phyloP scores from a whole-genome alignment of 1,284 basidiomycete genomes.

The Leccinum variabile region DNA sequence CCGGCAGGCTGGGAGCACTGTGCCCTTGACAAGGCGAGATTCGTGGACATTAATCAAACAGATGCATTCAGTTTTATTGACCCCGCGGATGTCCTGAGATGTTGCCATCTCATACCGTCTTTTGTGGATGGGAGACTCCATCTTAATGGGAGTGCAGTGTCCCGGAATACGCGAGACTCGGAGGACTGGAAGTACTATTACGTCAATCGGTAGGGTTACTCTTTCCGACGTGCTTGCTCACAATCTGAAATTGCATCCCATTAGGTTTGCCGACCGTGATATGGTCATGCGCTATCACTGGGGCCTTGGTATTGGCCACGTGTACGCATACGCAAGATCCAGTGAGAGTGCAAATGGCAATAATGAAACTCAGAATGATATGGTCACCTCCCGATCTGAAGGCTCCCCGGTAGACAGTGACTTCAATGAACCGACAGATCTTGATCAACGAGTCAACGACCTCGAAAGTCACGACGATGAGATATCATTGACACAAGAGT shows the following conservation, averaged over 20 bases:
- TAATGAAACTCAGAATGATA: neutral
- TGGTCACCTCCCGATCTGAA: neutral
- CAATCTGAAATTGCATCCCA: neutral
- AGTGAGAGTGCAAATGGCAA: neutral
- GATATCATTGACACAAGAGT: neutral
- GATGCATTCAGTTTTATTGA: neutral
- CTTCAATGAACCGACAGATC: neutral
- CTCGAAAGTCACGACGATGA: neutral
- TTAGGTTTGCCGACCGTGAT: constrained; percentile 13
- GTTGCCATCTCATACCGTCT: neutral
- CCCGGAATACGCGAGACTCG: neutral
- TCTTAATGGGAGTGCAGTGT: neutral
- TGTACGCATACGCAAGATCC: neutral
- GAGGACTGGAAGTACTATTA: neutral
- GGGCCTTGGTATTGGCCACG: neutral
- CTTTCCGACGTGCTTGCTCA: neutral
- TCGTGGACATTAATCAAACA: neutral
- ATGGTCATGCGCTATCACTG: constrained; percentile 13
- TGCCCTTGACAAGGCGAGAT: neutral
- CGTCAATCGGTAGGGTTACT: constrained; percentile 6
- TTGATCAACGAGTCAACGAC: neutral
- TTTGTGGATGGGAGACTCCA: neutral
- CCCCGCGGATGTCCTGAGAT: neutral
- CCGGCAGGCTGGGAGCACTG: neutral
- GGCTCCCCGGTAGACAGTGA: neutral